Conservation (phyloP, 139 green algal species). For the Microglena sp. region DNA sequence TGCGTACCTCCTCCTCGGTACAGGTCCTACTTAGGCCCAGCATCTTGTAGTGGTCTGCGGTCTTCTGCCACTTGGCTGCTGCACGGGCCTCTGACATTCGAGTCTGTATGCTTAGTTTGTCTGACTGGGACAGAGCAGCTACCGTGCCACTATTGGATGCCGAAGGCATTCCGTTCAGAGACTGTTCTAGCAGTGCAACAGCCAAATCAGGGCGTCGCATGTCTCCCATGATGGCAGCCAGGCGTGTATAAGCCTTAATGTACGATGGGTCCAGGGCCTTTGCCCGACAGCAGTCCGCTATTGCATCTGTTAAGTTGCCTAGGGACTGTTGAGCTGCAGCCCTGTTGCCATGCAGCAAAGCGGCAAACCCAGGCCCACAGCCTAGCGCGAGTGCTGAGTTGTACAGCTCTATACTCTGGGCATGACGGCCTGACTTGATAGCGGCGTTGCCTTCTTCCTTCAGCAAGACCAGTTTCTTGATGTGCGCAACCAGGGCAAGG, state of each 20-base stretch:
- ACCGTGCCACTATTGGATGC: too few species aligned
- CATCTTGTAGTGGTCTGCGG: slow-evolving; percentile 52
- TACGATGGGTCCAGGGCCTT: slow-evolving; percentile 54
- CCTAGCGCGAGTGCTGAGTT: slow-evolving; percentile 23
- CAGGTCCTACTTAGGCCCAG: slow-evolving; percentile 32
- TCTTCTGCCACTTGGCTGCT: slow-evolving; percentile 24
- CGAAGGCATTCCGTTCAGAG: too few species aligned
- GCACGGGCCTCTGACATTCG: slow-evolving; percentile 16
- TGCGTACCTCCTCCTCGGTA: slow-evolving; percentile 29
- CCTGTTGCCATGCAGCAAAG: slow-evolving; percentile 70
- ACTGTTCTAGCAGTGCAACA: slow-evolving; percentile 14
- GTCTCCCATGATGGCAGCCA: slow-evolving; percentile 38
- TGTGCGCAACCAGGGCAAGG: not conserved
- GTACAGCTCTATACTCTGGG: slow-evolving; percentile 39
- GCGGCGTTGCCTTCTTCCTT: slow-evolving; percentile 51
- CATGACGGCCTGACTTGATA: slow-evolving; percentile 19
- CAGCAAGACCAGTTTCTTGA: slow-evolving; percentile 3
- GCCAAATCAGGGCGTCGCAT: slow-evolving; percentile 23
- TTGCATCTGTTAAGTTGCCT: slow-evolving; percentile 31
- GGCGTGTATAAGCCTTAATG: slow-evolving; percentile 31
- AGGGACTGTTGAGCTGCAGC: slow-evolving; percentile 55
- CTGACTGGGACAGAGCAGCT: not conserved
- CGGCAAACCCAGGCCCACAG: slow-evolving; percentile 33
- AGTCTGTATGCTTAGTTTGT: too few species aligned
- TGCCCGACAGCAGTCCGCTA: slow-evolving; percentile 69